phyloP scores from a whole-genome alignment of 257 asterid species.

The Linderniella brevidens region DNA sequence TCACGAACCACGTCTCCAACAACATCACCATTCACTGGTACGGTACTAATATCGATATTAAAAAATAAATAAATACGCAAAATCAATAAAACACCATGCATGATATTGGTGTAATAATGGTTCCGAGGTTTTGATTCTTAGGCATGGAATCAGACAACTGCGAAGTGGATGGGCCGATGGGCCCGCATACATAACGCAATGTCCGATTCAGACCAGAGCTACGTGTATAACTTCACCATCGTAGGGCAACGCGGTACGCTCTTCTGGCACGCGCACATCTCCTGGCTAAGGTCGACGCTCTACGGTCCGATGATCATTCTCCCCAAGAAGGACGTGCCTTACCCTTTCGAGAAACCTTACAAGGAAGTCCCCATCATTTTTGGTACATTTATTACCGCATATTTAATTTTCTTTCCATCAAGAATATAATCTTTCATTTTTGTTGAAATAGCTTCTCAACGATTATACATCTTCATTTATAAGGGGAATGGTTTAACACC shows the following conservation, averaged over 20 bases:
- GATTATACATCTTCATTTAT: too few species aligned
- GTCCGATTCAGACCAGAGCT: conserved; percentile 51
- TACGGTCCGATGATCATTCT: conserved; percentile 48
- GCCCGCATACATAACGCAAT: conserved; percentile 48
- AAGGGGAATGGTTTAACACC: conserved; percentile 37
- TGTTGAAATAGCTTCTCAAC: too few species aligned
- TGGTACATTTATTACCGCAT: conserved; percentile 14
- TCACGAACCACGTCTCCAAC: conserved; percentile 28
- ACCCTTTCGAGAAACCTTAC: conserved; percentile 44
- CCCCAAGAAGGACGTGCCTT: conserved; percentile 25
- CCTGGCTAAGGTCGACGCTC: conserved; percentile 52
- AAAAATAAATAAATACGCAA: too few species aligned
- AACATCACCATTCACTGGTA: conserved; percentile 61
- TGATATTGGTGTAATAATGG: too few species aligned
- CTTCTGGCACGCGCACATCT: conserved; percentile 48
- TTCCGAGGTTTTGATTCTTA: conserved; percentile 3
- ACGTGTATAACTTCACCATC: conserved; percentile 41
- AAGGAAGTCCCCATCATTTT: conserved; percentile 41
- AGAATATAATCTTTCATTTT: too few species aligned
- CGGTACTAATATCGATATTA: too few species aligned
- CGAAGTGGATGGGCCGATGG: conserved; percentile 65
- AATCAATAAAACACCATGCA: too few species aligned
- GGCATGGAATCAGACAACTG: conserved; percentile 56
- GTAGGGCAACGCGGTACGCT: conserved; percentile 46
- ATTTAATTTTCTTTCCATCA: too few species aligned